Evolutionary conservation across 139 green algal genomes (phyloP).

Genomic region (Chlorella sp.): DNA sequence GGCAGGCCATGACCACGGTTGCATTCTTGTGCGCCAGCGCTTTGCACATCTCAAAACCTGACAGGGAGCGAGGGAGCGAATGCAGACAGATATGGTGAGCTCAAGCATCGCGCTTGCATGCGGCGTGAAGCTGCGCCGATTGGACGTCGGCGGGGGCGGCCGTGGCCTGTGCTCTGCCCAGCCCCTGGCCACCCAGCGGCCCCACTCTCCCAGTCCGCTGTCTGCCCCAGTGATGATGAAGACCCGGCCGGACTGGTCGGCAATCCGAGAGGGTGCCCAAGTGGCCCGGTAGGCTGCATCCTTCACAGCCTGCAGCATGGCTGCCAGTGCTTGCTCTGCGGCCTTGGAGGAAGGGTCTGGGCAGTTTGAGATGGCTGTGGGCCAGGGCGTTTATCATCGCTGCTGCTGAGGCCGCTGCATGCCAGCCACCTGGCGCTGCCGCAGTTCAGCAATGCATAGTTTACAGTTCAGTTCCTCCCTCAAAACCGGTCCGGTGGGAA

Average conservation of each 20-base stretch:
- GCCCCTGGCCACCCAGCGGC: too few relatives aligned
- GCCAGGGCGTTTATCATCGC: too few relatives aligned
- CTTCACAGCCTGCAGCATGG: neutral
- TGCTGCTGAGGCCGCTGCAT: too few relatives aligned
- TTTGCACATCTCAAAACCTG: slow-evolving; percentile 16
- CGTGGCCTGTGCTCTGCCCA: too few relatives aligned
- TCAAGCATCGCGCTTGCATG: neutral
- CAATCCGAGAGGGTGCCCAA: neutral
- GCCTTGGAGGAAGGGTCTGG: too few relatives aligned
- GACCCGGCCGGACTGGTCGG: neutral
- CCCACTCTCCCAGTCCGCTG: slow-evolving; percentile 8
- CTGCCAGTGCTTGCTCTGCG: neutral
- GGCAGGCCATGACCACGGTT: slow-evolving; percentile 1
- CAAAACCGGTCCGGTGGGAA: too few relatives aligned
- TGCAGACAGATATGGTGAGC: too few relatives aligned
- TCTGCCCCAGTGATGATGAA: slow-evolving; percentile 12
- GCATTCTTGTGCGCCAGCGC: neutral
- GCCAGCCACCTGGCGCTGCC: too few relatives aligned
- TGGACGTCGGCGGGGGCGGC: neutral
- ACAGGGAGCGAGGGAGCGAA: neutral
- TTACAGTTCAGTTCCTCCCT: too few relatives aligned
- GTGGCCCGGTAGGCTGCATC: neutral
- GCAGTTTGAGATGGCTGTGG: too few relatives aligned
- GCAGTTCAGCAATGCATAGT: too few relatives aligned
- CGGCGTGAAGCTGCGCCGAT: neutral